Conservation (phyloP, 1,284 basidiomycete species). For the Kalmanozyma brasiliensis region DNA sequence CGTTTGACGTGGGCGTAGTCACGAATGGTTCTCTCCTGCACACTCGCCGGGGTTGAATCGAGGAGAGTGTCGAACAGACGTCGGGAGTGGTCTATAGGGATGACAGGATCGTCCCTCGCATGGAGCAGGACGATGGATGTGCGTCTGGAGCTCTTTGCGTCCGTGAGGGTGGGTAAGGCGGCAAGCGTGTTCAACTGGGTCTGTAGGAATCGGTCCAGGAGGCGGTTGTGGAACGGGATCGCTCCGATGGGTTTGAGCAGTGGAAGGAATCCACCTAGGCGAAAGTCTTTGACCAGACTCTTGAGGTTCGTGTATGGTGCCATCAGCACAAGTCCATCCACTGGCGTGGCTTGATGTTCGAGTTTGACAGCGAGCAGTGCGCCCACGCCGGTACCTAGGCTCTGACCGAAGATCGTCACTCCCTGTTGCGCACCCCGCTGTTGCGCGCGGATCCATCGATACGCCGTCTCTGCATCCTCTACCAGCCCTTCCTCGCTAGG, state of each 20-base stretch:
- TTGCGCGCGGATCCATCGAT: conserved; percentile 76
- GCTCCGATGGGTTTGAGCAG: conserved; percentile 78
- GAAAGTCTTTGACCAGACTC: conserved; percentile 77
- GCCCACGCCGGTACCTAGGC: conserved; percentile 82
- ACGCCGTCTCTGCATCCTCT: conserved; percentile 81
- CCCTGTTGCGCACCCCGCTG: conserved; percentile 61
- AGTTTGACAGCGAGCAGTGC: conserved; percentile 73
- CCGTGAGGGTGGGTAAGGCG: conserved; percentile 23
- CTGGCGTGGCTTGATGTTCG: conserved; percentile 58
- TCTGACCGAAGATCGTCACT: conserved; percentile 81
- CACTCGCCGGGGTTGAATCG: neutral
- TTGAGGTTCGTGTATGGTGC: conserved; percentile 80
- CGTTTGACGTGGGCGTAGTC: conserved; percentile 24
- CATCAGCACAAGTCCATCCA: conserved; percentile 77
- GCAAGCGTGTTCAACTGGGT: conserved; percentile 72
- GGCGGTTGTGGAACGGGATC: conserved; percentile 75
- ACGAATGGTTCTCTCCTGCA: conserved; percentile 13
- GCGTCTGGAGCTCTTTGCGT: too few relatives aligned
- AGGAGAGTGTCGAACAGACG: conserved; percentile 30
- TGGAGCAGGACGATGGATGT: conserved; percentile 81
- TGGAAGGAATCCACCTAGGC: conserved; percentile 73
- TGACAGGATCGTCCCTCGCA: conserved; percentile 82
- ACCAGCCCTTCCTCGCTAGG: conserved; percentile 81
- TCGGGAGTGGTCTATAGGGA: conserved; percentile 77
- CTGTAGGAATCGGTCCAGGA: conserved; percentile 73